Percentiles rank a stretch among this genome's conserved stretches.
These are phyloP conservation scores for Chrysoporthe cubensis DNA, from an alignment of 2,329 filamentous ascomycete genomes.

Conservation along the genomic window DNA sequence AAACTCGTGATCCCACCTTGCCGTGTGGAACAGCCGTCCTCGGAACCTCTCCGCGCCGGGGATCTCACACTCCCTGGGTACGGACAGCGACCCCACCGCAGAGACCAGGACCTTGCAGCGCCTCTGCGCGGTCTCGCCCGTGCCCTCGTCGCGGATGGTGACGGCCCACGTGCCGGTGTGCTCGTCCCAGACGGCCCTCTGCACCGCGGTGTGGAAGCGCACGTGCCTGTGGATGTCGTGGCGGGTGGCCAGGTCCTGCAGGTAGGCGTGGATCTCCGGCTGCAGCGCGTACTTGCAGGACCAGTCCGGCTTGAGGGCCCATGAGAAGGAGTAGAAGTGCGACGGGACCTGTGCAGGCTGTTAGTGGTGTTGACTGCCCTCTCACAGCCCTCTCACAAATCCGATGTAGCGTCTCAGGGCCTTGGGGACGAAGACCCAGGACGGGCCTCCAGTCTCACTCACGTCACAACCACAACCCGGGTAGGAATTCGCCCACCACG, in stretches of 20 bases:
- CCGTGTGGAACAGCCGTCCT: slow-evolving; percentile 41
- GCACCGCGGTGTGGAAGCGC: slow-evolving; percentile 42
- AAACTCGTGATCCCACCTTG: slow-evolving; percentile 38
- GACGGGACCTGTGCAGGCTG: slow-evolving; percentile 23
- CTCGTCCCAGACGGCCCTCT: slow-evolving; percentile 44
- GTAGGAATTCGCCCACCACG: slow-evolving; percentile 30
- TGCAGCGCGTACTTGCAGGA: slow-evolving; percentile 32
- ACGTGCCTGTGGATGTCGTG: slow-evolving; percentile 41
- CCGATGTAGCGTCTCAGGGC: too few species aligned
- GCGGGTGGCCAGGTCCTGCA: slow-evolving; percentile 32
- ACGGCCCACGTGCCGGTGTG: slow-evolving; percentile 37
- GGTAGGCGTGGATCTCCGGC: slow-evolving; percentile 35
- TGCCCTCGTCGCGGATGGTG: not conserved
- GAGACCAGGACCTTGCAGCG: slow-evolving; percentile 10
- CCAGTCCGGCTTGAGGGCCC: slow-evolving; percentile 32
- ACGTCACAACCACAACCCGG: slow-evolving; percentile 30
- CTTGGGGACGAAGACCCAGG: not conserved
- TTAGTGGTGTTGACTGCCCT: not conserved
- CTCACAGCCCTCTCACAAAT: not conserved
- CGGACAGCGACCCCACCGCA: not conserved
- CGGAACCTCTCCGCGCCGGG: slow-evolving; percentile 38
- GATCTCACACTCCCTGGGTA: slow-evolving; percentile 31
- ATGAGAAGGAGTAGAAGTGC: slow-evolving; percentile 28
- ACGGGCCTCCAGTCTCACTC: not conserved
- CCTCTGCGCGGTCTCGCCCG: not conserved